Evolutionary conservation across 129 eudicot species (phyloP).

Genomic region (Chrysanthemum lavandulifolium): DNA sequence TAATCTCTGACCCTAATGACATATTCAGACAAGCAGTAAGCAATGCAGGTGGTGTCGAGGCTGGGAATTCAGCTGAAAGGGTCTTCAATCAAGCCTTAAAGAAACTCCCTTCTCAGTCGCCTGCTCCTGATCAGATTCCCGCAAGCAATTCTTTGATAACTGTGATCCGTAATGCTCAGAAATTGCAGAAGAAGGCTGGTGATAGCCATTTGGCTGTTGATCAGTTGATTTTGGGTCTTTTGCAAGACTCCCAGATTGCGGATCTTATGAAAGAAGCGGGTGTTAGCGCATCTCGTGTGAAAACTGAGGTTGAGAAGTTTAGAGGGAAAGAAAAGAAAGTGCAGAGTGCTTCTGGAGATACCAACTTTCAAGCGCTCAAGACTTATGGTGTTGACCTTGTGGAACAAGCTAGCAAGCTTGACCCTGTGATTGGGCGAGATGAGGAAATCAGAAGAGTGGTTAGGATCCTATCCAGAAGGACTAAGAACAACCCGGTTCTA

Average conservation of each 20-base stretch:
- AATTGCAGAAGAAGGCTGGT: slow-evolving; percentile 64
- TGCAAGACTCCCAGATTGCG: slow-evolving; percentile 75
- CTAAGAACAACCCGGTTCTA: slow-evolving; percentile 90
- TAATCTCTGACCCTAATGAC: slow-evolving; percentile 59
- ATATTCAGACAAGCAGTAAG: slow-evolving; percentile 77
- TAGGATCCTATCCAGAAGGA: slow-evolving; percentile 77
- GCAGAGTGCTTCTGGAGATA: slow-evolving; percentile 88
- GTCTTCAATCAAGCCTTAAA: slow-evolving; percentile 71
- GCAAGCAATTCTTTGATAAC: slow-evolving; percentile 68
- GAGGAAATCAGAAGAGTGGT: slow-evolving; percentile 89
- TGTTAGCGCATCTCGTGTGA: slow-evolving; percentile 58
- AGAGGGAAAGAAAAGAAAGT: slow-evolving; percentile 87
- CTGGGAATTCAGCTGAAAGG: slow-evolving; percentile 69
- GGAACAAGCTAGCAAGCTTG: slow-evolving; percentile 91
- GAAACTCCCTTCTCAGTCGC: slow-evolving; percentile 84
- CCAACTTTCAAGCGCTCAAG: slow-evolving; percentile 79
- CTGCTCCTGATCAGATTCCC: slow-evolving; percentile 87
- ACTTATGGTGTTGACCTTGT: slow-evolving; percentile 95
- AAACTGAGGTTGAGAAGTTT: slow-evolving; percentile 74
- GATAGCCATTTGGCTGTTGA: slow-evolving; percentile 92
- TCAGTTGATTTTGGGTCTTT: slow-evolving; percentile 74
- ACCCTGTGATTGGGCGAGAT: slow-evolving; percentile 97
- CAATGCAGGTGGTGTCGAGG: slow-evolving; percentile 75
- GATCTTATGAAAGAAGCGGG: slow-evolving; percentile 87
- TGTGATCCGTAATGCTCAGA: slow-evolving; percentile 70